Percentiles rank a stretch among this genome's conserved stretches.
Conservation (phyloP, 169 alveolate genomes). For the Plasmodium yoelii region DNA sequence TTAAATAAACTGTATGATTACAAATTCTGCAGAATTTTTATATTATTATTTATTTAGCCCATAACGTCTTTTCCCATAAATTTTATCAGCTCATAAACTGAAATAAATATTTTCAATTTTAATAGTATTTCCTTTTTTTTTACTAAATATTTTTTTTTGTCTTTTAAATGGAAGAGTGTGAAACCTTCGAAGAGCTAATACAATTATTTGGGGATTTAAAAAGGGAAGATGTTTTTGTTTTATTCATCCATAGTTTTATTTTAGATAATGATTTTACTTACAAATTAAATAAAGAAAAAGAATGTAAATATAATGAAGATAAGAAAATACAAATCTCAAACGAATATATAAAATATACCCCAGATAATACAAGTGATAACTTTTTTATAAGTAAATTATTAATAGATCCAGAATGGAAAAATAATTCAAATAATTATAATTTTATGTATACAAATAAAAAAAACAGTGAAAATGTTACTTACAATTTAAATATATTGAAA, state of each 20-base stretch:
- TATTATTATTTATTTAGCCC: too few species aligned
- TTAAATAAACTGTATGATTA: too few species aligned
- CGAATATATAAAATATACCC: slow-evolving; percentile 48
- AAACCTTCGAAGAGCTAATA: slow-evolving; percentile 43
- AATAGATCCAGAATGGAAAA: slow-evolving; percentile 71
- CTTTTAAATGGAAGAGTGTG: slow-evolving; percentile 23
- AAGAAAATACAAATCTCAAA: slow-evolving; percentile 27
- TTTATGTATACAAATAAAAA: slow-evolving; percentile 24
- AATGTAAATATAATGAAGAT: not conserved
- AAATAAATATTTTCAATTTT: too few species aligned
- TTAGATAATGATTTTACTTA: slow-evolving; percentile 39
- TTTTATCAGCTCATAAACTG: too few species aligned
- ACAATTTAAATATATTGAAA: slow-evolving; percentile 60
- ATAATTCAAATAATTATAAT: slow-evolving; percentile 42
- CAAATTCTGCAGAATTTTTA: too few species aligned
- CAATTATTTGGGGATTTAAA: slow-evolving; percentile 19
- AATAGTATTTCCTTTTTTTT: too few species aligned
- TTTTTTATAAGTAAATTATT: slow-evolving; percentile 55
- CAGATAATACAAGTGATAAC: slow-evolving; percentile 7
- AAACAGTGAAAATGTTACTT: slow-evolving; percentile 13
- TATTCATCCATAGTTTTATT: slow-evolving; percentile 47
- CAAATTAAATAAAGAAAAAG: slow-evolving; percentile 29
- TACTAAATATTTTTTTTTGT: too few species aligned
- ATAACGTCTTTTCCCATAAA: too few species aligned
- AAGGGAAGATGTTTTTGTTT: slow-evolving; percentile 50